These are phyloP conservation scores for Ophiostoma fasciatum DNA, from an alignment of 2,329 filamentous ascomycete species.

Conservation along the genomic window DNA sequence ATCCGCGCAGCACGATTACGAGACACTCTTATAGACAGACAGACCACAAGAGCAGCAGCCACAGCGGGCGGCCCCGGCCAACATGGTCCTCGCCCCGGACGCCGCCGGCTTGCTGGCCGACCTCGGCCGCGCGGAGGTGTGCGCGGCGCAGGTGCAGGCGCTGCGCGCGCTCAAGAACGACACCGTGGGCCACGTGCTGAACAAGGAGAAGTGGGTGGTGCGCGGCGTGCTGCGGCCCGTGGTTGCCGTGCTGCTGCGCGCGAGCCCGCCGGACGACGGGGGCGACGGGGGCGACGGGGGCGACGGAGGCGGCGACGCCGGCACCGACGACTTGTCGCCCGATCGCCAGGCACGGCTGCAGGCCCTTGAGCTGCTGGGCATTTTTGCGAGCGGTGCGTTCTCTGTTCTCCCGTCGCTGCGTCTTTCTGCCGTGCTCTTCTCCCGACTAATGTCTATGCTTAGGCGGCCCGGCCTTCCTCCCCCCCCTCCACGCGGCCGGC, in stretches of 20 bases:
- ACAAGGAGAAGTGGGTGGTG: slow-evolving; percentile 66
- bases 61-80: not conserved
- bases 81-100: slow-evolving; percentile 36
- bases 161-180: slow-evolving; percentile 75
- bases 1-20: too few species aligned
- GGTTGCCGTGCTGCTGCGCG: slow-evolving; percentile 29
- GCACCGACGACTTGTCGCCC: slow-evolving; percentile 30
- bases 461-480: slow-evolving; percentile 71
- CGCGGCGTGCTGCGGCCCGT: slow-evolving; percentile 51
- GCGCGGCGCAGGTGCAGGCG: slow-evolving; percentile 39
- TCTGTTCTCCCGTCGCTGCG: too few species aligned
- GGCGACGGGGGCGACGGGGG: slow-evolving; percentile 49
- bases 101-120: slow-evolving; percentile 41
- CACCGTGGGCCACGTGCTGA: slow-evolving; percentile 72
- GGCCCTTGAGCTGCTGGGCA: slow-evolving; percentile 71
- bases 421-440: not conserved
- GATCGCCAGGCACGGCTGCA: slow-evolving; percentile 59
- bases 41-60: not conserved
- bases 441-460: too few species aligned
- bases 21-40: not conserved
- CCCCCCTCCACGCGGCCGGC: slow-evolving; percentile 53
- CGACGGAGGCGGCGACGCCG: slow-evolving; percentile 33
- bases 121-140: slow-evolving; percentile 37
- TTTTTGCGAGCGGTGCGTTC: slow-evolving; percentile 63
- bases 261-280: slow-evolving; percentile 44